These are phyloP conservation scores for Pyricularia grisea DNA, from an alignment of 2,329 filamentous ascomycete genomes.

Conservation along the genomic window DNA sequence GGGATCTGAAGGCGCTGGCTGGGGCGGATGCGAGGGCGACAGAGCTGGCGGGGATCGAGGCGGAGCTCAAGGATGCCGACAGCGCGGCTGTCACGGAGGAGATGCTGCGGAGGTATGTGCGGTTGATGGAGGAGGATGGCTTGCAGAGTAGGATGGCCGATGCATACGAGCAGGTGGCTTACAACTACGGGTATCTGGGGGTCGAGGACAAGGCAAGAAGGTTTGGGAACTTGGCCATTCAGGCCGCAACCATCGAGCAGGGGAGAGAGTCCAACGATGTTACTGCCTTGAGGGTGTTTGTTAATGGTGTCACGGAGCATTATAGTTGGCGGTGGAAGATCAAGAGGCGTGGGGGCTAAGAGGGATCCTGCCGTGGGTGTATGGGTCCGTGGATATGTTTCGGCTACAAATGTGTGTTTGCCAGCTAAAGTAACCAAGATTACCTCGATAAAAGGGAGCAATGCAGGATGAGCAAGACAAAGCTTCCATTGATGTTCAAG, in stretches of 20 bases:
- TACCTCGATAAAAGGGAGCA: background rate
- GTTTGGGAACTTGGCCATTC: slow-evolving; percentile 24
- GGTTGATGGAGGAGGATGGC: slow-evolving; percentile 22
- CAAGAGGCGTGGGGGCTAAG: background rate
- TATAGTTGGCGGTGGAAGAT: slow-evolving; percentile 12
- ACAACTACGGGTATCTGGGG: slow-evolving; percentile 28
- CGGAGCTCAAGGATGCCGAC: slow-evolving; percentile 15
- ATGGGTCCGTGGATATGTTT: background rate
- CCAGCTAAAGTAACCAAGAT: background rate
- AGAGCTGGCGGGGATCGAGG: slow-evolving; percentile 19
- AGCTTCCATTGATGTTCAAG: background rate
- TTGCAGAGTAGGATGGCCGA: slow-evolving; percentile 26
- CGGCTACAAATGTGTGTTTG: background rate
- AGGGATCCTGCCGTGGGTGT: background rate
- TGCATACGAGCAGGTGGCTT: slow-evolving; percentile 28
- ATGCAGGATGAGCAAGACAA: background rate
- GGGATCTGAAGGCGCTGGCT: slow-evolving; percentile 8
- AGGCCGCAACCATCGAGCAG: slow-evolving; percentile 26
- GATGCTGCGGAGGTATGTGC: slow-evolving; percentile 22
- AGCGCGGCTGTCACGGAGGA: slow-evolving; percentile 14
- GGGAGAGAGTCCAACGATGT: slow-evolving; percentile 23
- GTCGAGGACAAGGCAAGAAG: slow-evolving; percentile 18
- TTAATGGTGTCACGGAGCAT: slow-evolving; percentile 21
- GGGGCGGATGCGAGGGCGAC: slow-evolving; percentile 18
- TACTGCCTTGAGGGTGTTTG: slow-evolving; percentile 23